Percentiles rank a stretch among this genome's conserved stretches.
Conservation (phyloP, 768 basidiomycete genomes). For the Boletellus ananas region DNA sequence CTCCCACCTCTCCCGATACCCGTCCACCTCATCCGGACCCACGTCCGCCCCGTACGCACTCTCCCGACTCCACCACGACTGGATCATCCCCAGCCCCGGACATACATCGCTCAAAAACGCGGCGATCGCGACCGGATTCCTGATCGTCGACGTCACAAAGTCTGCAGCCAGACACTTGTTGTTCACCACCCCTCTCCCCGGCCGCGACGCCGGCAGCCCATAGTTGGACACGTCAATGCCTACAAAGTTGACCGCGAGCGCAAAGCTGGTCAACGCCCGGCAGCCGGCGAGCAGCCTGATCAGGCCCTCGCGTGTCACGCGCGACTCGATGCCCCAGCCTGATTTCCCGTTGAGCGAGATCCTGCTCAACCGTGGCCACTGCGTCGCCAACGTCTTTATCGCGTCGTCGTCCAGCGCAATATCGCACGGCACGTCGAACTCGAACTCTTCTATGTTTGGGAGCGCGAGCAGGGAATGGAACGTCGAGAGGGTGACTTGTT, state of each 20-base stretch:
- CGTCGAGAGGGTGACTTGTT: constrained; percentile 12
- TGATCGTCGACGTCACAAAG: constrained; percentile 22
- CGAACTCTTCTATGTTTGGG: constrained; percentile 8
- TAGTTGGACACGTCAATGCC: constrained; percentile 8
- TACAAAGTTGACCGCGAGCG: constrained; percentile 21
- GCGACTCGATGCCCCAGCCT: constrained; percentile 18
- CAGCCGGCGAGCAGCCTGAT: constrained; percentile 18
- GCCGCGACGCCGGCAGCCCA: background rate
- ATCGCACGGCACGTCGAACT: constrained; percentile 19
- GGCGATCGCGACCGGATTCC: constrained; percentile 15
- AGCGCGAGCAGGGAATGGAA: constrained; percentile 18
- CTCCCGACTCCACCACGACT: constrained; percentile 11
- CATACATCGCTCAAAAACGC: constrained; percentile 27
- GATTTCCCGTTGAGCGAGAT: constrained; percentile 16
- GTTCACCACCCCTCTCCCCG: constrained; percentile 11
- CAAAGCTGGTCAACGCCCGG: constrained; percentile 3
- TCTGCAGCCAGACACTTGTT: constrained; percentile 6
- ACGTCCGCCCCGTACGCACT: background rate
- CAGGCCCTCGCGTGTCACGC: constrained; percentile 21
- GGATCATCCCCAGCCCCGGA: constrained; percentile 13
- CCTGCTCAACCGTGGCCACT: constrained; percentile 16
- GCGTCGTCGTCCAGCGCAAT: constrained; percentile 20
- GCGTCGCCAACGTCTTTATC: constrained; percentile 15
- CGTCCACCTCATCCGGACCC: constrained; percentile 7
- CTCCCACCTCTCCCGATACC: constrained; percentile 17